These are phyloP conservation scores for Tetracladium maxilliforme DNA, from an alignment of 2,329 filamentous ascomycete genomes.

Conservation along the genomic window DNA sequence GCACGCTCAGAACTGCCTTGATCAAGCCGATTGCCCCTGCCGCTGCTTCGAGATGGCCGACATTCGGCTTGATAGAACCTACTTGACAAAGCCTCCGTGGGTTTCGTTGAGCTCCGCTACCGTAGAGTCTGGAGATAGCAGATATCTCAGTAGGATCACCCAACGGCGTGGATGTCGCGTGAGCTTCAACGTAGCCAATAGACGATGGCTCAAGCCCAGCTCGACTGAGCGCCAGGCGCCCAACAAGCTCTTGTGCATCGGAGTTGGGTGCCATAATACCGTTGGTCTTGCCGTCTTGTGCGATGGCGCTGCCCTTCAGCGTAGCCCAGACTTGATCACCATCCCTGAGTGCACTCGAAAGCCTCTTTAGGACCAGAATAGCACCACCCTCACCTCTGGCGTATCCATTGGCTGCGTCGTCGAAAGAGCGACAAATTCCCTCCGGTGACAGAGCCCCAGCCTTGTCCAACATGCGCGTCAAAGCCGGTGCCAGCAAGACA, in stretches of 20 bases:
- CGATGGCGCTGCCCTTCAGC: conserved; percentile 15
- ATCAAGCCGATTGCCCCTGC: conserved; percentile 6
- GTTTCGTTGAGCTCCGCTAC: no score
- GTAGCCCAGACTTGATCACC: conserved; percentile 18
- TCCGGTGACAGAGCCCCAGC: conserved; percentile 12
- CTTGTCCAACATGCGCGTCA: conserved; percentile 14
- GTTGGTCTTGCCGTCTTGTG: conserved; percentile 14
- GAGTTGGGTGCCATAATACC: conserved; percentile 18
- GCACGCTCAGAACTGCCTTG: conserved; percentile 5
- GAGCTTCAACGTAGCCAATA: conserved; percentile 17
- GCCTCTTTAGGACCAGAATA: conserved; percentile 16
- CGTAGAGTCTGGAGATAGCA: no score
- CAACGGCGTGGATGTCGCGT: conserved; percentile 19
- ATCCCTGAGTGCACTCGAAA: conserved; percentile 15
- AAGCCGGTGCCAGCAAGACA: conserved; percentile 15
- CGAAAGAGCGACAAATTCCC: conserved; percentile 9
- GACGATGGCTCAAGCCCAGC: conserved; percentile 10
- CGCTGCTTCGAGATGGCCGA: conserved; percentile 7
- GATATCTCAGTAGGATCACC: conserved; percentile 19
- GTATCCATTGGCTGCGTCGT: conserved; percentile 9
- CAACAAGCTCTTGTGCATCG: conserved; percentile 14
- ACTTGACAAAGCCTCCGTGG: no score
- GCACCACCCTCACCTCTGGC: conserved; percentile 19
- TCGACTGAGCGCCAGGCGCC: conserved; percentile 12
- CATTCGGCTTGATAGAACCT: conserved; percentile 7